These are phyloP conservation scores for Peltaster fructicola DNA, from an alignment of 2,329 filamentous ascomycete genomes.

Conservation along the genomic window DNA sequence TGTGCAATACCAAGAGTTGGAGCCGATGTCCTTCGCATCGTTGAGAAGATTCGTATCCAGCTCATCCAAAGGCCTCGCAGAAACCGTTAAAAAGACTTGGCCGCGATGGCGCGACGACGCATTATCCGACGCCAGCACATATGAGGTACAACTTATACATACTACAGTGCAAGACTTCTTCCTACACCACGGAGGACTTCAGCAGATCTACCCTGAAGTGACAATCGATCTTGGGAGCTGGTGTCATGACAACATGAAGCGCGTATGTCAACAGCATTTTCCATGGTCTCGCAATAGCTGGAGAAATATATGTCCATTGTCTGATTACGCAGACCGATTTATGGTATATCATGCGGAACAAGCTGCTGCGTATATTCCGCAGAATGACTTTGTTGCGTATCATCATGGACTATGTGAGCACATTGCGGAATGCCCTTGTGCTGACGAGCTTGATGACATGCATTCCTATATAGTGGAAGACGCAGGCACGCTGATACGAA, in stretches of 20 bases:
- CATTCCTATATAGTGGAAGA: too few relatives aligned
- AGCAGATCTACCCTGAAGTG: conserved; percentile 11
- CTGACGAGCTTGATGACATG: too few relatives aligned
- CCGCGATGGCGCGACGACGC: too few relatives aligned
- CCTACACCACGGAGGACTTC: conserved; percentile 19
- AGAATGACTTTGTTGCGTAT: conserved; percentile 19
- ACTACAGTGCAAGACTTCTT: conserved; percentile 35
- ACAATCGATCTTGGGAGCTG: not conserved
- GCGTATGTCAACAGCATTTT: conserved; percentile 8
- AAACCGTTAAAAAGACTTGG: conserved; percentile 25
- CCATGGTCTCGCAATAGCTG: too few relatives aligned
- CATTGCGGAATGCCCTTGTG: too few relatives aligned
- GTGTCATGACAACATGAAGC: too few relatives aligned
- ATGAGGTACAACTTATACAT: conserved; percentile 36
- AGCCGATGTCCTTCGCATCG: too few relatives aligned
- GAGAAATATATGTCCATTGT: conserved; percentile 23
- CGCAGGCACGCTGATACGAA: too few relatives aligned
- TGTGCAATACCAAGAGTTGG: too few relatives aligned
- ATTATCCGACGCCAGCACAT: too few relatives aligned
- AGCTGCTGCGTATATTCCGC: conserved; percentile 15
- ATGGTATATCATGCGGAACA: conserved; percentile 25
- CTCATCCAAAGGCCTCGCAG: conserved; percentile 34
- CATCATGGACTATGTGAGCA: too few relatives aligned
- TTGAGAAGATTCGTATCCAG: conserved; percentile 21
- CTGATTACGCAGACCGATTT: conserved; percentile 25